These are phyloP conservation scores for Syzygium malaccense DNA, from an alignment of 441 rosid species.

Conservation along the genomic window DNA sequence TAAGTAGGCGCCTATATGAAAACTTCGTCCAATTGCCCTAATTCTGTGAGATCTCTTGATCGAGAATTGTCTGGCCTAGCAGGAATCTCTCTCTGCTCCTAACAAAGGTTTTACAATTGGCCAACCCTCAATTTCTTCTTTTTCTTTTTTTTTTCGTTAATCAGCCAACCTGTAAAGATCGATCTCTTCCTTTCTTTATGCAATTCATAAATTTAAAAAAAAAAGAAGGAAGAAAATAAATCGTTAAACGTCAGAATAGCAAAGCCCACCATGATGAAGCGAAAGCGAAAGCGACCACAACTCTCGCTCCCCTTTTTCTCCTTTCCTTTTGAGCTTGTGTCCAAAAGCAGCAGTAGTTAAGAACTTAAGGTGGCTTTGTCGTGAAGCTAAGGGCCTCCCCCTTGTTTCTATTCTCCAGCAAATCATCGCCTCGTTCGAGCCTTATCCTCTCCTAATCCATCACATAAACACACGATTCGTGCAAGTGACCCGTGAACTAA, in stretches of 20 bases:
- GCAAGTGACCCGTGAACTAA: constrained; percentile 32
- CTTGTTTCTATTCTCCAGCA: background rate
- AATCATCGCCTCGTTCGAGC: constrained; percentile 14
- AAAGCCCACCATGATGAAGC: background rate
- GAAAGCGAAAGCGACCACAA: background rate
- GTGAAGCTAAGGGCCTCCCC: constrained; percentile 5
- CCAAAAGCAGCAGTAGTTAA: constrained; percentile 13
- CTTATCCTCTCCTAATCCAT: constrained; percentile 10
- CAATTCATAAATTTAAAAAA: background rate
- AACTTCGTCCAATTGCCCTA: background rate
- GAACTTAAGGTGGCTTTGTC: constrained; percentile 27
- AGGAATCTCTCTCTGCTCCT: background rate
- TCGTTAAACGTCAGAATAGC: background rate
- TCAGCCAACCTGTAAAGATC: background rate
- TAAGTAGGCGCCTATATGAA: background rate
- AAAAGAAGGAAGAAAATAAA: background rate
- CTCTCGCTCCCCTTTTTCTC: background rate
- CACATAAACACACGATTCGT: background rate
- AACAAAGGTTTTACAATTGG: background rate
- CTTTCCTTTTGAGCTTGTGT: background rate
- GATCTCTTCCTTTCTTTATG: background rate
- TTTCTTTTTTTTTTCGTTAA: background rate
- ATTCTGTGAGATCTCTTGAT: background rate
- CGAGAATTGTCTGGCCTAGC: background rate
- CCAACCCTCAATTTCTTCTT: background rate